phyloP scores from a whole-genome alignment of 768 basidiomycete species.

The Leccinellum albellum region DNA sequence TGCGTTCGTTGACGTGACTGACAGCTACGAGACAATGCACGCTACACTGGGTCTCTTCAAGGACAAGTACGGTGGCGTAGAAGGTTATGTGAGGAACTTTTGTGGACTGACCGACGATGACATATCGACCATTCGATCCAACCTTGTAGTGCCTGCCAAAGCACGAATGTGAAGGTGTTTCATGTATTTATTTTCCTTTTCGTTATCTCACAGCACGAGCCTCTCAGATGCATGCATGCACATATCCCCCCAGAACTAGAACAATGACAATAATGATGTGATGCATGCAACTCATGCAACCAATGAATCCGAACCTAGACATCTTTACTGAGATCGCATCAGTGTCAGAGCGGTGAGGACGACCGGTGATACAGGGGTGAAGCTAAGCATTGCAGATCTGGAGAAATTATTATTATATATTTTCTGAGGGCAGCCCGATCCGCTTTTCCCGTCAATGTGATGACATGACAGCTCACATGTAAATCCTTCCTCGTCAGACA shows the following conservation, averaged over 20 bases:
- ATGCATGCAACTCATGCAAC: background rate
- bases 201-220: background rate
- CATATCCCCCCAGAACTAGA: background rate
- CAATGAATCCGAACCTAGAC: background rate
- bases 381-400: background rate
- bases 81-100: constrained; percentile 55
- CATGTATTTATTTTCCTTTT: background rate
- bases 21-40: constrained; percentile 72
- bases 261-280: background rate
- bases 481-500: background rate
- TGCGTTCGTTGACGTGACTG: background rate
- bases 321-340: background rate
- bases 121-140: constrained; percentile 52
- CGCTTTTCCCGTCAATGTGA: background rate
- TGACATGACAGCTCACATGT: background rate
- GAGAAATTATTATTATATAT: background rate
- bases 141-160: constrained; percentile 43
- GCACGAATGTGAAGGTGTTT: constrained; percentile 26
- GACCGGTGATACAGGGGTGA: too few species aligned
- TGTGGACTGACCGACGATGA: constrained; percentile 63
- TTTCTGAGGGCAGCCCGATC: background rate
- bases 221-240: background rate
- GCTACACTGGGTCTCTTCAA: constrained; percentile 61
- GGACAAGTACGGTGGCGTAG: constrained; percentile 64
- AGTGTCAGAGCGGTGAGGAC: background rate